These are phyloP conservation scores for Grosmannia serpens DNA, from an alignment of 2,329 filamentous ascomycete species.

Conservation along the genomic window DNA sequence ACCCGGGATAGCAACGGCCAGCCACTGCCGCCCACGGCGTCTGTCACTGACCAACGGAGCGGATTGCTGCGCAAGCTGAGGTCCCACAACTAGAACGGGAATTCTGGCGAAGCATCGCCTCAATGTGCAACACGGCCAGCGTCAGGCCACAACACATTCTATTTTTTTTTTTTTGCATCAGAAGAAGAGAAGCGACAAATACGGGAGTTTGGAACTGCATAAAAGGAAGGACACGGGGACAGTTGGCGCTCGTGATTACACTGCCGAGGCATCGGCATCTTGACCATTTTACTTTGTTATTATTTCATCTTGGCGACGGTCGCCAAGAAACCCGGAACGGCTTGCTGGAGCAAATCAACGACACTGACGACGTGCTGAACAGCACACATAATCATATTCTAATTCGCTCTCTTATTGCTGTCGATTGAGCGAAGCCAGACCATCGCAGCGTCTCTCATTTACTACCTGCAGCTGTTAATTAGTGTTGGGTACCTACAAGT, in stretches of 20 bases:
- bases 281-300: background rate
- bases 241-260: background rate
- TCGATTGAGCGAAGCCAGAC: no score
- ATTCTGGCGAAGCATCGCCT: background rate
- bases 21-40: background rate
- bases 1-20: background rate
- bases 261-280: background rate
- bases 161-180: background rate
- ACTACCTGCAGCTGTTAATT: background rate
- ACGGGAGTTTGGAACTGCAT: background rate
- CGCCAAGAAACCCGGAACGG: background rate
- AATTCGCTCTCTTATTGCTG: background rate
- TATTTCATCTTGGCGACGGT: background rate
- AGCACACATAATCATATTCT: background rate
- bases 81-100: constrained; percentile 1
- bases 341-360: background rate
- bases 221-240: background rate
- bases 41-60: background rate
- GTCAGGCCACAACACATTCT: background rate
- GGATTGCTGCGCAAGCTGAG: constrained; percentile 8
- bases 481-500: background rate
- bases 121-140: background rate
- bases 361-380: background rate
- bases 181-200: background rate
- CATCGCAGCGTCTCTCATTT: background rate